A percentile compares a stretch with the other conserved stretches of the same genome.
phyloP scores from a whole-genome alignment of 805 yeast genomes.

The Pichia phayaonensis region DNA sequence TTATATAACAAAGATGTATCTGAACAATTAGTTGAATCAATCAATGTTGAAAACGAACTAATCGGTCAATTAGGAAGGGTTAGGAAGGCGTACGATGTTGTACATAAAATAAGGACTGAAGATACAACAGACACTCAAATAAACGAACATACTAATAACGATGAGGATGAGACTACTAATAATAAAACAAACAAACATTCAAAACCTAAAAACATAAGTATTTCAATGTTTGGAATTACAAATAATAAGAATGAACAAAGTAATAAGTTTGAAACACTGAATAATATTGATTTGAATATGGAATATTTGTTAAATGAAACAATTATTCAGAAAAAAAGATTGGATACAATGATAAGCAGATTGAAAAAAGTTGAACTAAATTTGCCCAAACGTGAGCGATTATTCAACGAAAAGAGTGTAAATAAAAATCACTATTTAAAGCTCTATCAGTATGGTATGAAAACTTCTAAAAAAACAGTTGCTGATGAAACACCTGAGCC shows the following conservation, averaged over 20 bases:
- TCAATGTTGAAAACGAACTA: slow-evolving; percentile 21
- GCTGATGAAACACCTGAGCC: neutral
- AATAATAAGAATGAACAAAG: neutral
- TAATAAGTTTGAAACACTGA: slow-evolving; percentile 3
- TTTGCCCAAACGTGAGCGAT: slow-evolving; percentile 31
- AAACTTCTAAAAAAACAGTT: slow-evolving; percentile 13
- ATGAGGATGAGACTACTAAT: neutral
- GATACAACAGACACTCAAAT: slow-evolving; percentile 1
- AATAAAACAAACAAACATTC: neutral
- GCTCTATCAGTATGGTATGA: slow-evolving; percentile 27
- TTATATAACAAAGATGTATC: slow-evolving; percentile 25
- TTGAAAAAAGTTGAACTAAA: slow-evolving; percentile 29
- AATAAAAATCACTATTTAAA: slow-evolving; percentile 38
- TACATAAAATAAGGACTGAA: slow-evolving; percentile 6
- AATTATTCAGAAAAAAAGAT: slow-evolving; percentile 11
- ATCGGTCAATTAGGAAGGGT: slow-evolving; percentile 15
- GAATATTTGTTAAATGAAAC: slow-evolving; percentile 8
- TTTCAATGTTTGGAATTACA: slow-evolving; percentile 2
- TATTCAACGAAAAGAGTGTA: slow-evolving; percentile 29
- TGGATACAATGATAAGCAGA: slow-evolving; percentile 21
- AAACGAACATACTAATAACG: neutral
- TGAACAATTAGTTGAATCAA: slow-evolving; percentile 19
- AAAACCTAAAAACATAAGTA: neutral
- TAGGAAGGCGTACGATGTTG: slow-evolving; percentile 6
- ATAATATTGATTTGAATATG: slow-evolving; percentile 1